A percentile compares a stretch with the other conserved stretches of the same genome.
phyloP scores from a whole-genome alignment of 345 rosid species.

The Punica granatum region DNA sequence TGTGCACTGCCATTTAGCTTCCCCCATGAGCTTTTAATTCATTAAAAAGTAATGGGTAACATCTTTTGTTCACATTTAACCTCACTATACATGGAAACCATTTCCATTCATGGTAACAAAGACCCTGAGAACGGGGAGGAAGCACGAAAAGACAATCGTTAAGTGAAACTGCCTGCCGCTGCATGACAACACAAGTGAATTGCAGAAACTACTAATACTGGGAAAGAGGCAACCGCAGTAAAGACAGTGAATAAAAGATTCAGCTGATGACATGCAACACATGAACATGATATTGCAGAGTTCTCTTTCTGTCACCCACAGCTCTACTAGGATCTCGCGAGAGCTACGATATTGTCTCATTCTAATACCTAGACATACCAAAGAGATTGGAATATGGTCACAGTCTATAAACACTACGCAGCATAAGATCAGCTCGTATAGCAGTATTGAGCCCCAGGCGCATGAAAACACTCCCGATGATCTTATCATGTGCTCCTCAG shows the following conservation, averaged over 20 bases:
- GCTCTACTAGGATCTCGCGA: background rate
- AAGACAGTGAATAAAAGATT: background rate
- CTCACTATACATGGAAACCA: background rate
- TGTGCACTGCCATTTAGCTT: background rate
- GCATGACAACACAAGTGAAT: background rate
- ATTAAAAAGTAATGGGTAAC: background rate
- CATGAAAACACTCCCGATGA: no score
- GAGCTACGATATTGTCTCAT: no score
- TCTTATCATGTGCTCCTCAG: no score
- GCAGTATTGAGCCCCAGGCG: background rate
- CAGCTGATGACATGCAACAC: no score
- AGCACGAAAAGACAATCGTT: background rate
- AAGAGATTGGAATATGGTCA: background rate
- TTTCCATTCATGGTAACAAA: background rate
- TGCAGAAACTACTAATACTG: background rate
- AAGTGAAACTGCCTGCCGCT: background rate
- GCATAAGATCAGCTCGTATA: background rate
- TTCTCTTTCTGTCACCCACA: no score
- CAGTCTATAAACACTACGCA: background rate
- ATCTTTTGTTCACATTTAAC: background rate
- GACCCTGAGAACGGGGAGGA: background rate
- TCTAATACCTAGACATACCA: no score
- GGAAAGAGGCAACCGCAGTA: no score
- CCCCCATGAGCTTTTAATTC: background rate
- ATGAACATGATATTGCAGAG: no score